phyloP scores from a whole-genome alignment of 2,329 filamentous ascomycete genomes.

The Trichoderma koningiopsis region DNA sequence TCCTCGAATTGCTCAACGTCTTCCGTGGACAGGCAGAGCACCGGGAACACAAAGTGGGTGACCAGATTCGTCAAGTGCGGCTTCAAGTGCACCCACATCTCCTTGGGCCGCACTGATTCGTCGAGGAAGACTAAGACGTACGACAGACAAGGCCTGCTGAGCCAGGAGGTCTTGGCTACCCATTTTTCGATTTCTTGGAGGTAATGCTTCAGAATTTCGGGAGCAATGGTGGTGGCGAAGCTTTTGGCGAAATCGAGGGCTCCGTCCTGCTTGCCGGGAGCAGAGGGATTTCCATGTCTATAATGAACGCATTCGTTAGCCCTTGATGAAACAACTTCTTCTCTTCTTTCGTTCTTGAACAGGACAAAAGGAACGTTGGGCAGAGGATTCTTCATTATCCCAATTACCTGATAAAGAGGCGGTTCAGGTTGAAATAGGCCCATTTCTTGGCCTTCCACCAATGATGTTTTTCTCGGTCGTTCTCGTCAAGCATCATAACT shows the following conservation, averaged over 20 bases:
- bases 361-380: background rate
- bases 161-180: constrained; percentile 91
- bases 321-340: background rate
- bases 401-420: constrained; percentile 82
- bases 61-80: constrained; percentile 91
- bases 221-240: constrained; percentile 88
- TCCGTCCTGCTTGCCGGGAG: constrained; percentile 73
- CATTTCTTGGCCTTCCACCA: constrained; percentile 99
- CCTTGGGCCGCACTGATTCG: constrained; percentile 95
- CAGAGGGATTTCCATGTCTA: constrained; percentile 87
- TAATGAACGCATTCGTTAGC: constrained; percentile 13
- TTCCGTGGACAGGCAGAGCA: constrained; percentile 88
- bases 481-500: constrained; percentile 79
- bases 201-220: constrained; percentile 94
- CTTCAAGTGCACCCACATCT: constrained; percentile 94
- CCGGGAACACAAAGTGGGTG: constrained; percentile 92
- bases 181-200: constrained; percentile 94
- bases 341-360: background rate
- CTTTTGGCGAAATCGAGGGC: constrained; percentile 83
- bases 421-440: constrained; percentile 97
- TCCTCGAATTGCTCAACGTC: constrained; percentile 93
- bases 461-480: constrained; percentile 89
- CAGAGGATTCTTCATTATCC: background rate
- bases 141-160: constrained; percentile 90
- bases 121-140: constrained; percentile 95